Evolutionary conservation across 192 early-diverging fungal genomes (phyloP), one percentile per base, ranked within the genome.

Genomic region (Umbelopsis isabellina): DNA sequence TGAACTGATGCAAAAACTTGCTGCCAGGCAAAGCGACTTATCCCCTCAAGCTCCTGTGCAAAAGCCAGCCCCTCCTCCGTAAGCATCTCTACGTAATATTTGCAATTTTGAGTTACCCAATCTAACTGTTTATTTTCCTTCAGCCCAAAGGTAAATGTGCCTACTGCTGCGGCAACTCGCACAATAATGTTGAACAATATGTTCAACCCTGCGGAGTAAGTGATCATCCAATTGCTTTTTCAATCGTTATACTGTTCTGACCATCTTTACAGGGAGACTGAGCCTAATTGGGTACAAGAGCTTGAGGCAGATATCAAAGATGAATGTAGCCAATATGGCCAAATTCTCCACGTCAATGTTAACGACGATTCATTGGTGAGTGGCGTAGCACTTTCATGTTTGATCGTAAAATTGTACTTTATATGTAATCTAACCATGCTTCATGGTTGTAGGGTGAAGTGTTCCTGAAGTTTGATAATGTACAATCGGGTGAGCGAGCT

Each of bases 121-220:
- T 12, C 12, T 35, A 35, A 25, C 37, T 61, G 27, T 0, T 52
- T 13, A 10, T 23, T 6, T 52, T 13, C 11, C 3, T 55, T 35
- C 27, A 61, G 55, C 25, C 82, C 76, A 45, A 74, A 78, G 53
- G 78, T 80, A 49, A 68, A 79, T 50, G 74, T 86, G 35, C 86
- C 86, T 20, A 76, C 78, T 49, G 79, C 82, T n/a, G 77, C 82
- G 65, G 82, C 84, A 22, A 86, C 91, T 13, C 85, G 88, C 30
- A 86, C 86, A 45, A 81, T 95, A 1, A 73, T 94, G 49, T 76
- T 95, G 68, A 93, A 90, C 46, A 94, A 95, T 69, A 94, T 94
- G 94, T 95, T 95, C 74, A 88, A 93, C 41, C 91, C 92, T 45
- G 82, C 80, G 68, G 91, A 93, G 90, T 93, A 88, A 75, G 87